Conservation (phyloP, 2,329 filamentous ascomycete species). For the Hypoxylon rubiginosum region DNA sequence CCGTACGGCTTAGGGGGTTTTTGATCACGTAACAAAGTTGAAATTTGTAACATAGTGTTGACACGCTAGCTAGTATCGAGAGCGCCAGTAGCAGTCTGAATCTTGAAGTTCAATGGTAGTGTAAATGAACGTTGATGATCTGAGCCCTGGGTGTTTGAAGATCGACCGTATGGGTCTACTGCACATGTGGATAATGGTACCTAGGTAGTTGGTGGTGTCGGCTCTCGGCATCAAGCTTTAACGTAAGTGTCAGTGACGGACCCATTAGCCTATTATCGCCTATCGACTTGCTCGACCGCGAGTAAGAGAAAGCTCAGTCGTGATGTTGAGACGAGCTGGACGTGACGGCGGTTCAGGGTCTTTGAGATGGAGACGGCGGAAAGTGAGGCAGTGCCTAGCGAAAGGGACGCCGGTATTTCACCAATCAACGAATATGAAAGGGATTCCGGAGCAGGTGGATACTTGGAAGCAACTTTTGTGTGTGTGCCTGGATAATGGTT, state of each 20-base stretch:
- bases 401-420: conserved; percentile 21
- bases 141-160: conserved; percentile 36
- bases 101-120: not conserved
- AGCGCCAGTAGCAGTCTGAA: not conserved
- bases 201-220: conserved; percentile 8
- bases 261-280: conserved; percentile 25
- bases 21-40: conserved; percentile 19
- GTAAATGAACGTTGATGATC: conserved; percentile 30
- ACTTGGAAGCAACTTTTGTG: conserved; percentile 3
- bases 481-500: conserved; percentile 29
- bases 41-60: conserved; percentile 13
- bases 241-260: conserved; percentile 35
- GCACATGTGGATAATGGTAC: conserved; percentile 9
- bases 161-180: conserved; percentile 36
- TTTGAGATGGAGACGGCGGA: conserved; percentile 17
- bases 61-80: conserved; percentile 7
- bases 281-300: conserved; percentile 19
- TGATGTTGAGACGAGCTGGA: not conserved
- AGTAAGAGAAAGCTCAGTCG: not conserved
- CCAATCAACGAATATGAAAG: conserved; percentile 36
- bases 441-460: conserved; percentile 34
- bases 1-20: not conserved
- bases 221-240: conserved; percentile 35
- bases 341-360: conserved; percentile 19
- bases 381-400: conserved; percentile 32